Percentiles rank a stretch among this genome's conserved stretches.
Evolutionary conservation across 305 asterid species (phyloP).

Genomic region (Ajuga reptans): DNA sequence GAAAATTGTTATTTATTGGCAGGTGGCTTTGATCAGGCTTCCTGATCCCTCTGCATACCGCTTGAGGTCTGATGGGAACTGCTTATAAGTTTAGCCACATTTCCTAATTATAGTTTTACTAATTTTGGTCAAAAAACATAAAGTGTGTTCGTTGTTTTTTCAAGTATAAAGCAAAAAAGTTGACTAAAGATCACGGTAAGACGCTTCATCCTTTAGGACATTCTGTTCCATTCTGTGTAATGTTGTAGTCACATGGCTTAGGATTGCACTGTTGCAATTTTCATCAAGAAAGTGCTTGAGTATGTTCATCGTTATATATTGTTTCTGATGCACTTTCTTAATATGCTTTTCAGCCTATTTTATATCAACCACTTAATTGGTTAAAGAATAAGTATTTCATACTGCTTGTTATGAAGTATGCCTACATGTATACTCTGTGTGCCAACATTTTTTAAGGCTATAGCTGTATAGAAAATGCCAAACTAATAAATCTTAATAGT

Average conservation of each 20-base stretch:
- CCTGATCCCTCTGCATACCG: neutral
- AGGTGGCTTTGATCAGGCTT: neutral
- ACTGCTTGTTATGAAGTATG: neutral
- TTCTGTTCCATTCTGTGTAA: too few species aligned
- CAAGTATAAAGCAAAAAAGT: too few species aligned
- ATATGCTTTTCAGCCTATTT: neutral
- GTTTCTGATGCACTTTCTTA: neutral
- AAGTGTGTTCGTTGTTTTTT: too few species aligned
- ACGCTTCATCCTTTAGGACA: too few species aligned
- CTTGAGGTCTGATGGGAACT: neutral
- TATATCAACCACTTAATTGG: neutral
- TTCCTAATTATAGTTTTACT: neutral
- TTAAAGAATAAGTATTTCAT: too few species aligned
- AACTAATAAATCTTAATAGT: too few species aligned
- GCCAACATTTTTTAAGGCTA: neutral
- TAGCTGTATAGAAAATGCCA: neutral
- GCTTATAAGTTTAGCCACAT: neutral
- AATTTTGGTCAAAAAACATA: too few species aligned
- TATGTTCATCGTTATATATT: neutral
- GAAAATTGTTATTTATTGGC: neutral
- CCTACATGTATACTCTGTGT: neutral
- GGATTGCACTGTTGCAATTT: neutral
- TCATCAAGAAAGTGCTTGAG: neutral
- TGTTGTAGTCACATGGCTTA: too few species aligned
- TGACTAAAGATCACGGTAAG: too few species aligned